Percentiles rank a stretch among this genome's conserved stretches.
These are phyloP conservation scores for Murraya koenigii DNA, from an alignment of 345 rosid genomes.

Conservation along the genomic window DNA sequence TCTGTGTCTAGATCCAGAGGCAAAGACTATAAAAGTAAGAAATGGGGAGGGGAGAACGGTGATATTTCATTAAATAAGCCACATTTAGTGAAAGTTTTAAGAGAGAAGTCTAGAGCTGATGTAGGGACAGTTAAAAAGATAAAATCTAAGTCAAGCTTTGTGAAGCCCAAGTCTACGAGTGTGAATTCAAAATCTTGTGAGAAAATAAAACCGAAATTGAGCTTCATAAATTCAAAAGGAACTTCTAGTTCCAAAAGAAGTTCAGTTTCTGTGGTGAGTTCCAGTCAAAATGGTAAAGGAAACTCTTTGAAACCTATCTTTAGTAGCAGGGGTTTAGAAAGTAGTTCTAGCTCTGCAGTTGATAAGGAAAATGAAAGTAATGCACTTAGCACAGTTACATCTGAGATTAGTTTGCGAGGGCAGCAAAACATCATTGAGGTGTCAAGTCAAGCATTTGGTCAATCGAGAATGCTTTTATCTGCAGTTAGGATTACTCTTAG, in stretches of 20 bases:
- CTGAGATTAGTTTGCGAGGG: slow-evolving; percentile 29
- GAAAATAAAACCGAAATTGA: slow-evolving; percentile 31
- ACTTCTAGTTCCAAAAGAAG: slow-evolving; percentile 25
- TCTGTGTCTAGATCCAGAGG: slow-evolving; percentile 67
- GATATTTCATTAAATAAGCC: slow-evolving; percentile 21
- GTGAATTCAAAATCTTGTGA: slow-evolving; percentile 12
- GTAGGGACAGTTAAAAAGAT: slow-evolving; percentile 20
- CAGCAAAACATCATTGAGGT: slow-evolving; percentile 23
- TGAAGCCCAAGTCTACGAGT: slow-evolving; percentile 6
- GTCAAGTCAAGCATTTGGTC: slow-evolving; percentile 38
- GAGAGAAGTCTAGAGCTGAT: slow-evolving; percentile 24
- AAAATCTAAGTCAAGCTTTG: slow-evolving; percentile 31
- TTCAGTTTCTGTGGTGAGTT: slow-evolving; percentile 23
- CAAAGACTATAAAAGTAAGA: slow-evolving; percentile 39
- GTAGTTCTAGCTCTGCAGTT: slow-evolving; percentile 19
- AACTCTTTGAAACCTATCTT: slow-evolving; percentile 14
- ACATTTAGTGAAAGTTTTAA: slow-evolving; percentile 30
- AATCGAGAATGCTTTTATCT: slow-evolving; percentile 35
- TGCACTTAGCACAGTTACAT: slow-evolving; percentile 35
- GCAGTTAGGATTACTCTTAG: slow-evolving; percentile 40
- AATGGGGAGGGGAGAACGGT: slow-evolving; percentile 19
- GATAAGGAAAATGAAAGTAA: slow-evolving; percentile 26
- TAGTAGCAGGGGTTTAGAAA: slow-evolving; percentile 1
- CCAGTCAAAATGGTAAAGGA: slow-evolving; percentile 17
- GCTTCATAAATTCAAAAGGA: slow-evolving; percentile 28